Evolutionary conservation across 768 basidiomycete genomes (phyloP).

Genomic region (Mycena venus): DNA sequence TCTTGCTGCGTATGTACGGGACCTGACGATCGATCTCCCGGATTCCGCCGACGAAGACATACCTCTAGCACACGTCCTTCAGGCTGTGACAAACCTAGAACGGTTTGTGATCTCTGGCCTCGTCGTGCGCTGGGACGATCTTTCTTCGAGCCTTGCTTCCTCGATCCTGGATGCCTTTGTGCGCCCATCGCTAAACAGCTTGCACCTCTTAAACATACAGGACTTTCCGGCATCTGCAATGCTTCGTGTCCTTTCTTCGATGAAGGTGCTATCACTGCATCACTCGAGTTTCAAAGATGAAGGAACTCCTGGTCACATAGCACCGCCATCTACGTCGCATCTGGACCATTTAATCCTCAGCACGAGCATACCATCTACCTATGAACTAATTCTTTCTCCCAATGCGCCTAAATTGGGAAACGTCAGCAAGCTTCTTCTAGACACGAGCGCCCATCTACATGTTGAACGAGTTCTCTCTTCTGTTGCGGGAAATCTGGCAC

Average conservation of each 20-base stretch:
- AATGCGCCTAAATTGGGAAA: slow-evolving; percentile 1
- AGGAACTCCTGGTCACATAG: background rate
- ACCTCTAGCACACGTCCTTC: slow-evolving; percentile 6
- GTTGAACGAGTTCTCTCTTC: slow-evolving; percentile 2
- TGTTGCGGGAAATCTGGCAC: background rate
- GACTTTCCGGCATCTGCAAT: background rate
- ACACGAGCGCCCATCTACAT: background rate
- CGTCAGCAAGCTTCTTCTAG: background rate
- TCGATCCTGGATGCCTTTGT: slow-evolving; percentile 3
- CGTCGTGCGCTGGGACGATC: slow-evolving; percentile 7
- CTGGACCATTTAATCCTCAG: slow-evolving; percentile 13
- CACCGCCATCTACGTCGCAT: background rate
- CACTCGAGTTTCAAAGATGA: background rate
- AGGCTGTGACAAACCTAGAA: slow-evolving; percentile 9
- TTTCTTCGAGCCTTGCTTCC: background rate
- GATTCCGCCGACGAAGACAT: slow-evolving; percentile 26
- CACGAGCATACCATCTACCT: background rate
- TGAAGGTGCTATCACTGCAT: slow-evolving; percentile 15
- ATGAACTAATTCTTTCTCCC: slow-evolving; percentile 1
- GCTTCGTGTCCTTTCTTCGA: background rate
- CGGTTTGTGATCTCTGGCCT: slow-evolving; percentile 26
- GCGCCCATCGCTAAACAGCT: background rate
- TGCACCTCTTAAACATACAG: slow-evolving; percentile 21
- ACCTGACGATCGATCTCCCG: slow-evolving; percentile 23
- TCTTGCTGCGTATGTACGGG: slow-evolving; percentile 19